These are phyloP conservation scores for Phalaenopsis aphrodite DNA, from an alignment of 106 monocot genomes.

Conservation along the genomic window DNA sequence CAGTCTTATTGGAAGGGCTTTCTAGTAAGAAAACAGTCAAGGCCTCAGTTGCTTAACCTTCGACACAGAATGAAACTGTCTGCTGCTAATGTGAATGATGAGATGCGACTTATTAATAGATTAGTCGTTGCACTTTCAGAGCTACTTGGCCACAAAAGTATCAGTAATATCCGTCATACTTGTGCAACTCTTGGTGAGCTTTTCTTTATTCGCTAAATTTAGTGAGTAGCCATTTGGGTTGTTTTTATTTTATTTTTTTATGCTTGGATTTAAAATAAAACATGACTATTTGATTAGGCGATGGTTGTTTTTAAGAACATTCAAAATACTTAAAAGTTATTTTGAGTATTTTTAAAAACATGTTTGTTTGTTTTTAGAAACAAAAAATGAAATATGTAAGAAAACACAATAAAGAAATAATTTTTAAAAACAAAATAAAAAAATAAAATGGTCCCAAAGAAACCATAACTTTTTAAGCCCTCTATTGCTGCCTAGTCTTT, in stretches of 20 bases:
- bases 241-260: too few species aligned
- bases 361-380: too few species aligned
- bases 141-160: conserved; percentile 30
- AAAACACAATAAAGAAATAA: too few species aligned
- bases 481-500: neutral
- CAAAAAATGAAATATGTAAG: too few species aligned
- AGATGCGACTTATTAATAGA: conserved; percentile 40
- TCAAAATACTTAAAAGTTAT: too few species aligned
- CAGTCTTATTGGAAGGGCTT: conserved; percentile 49
- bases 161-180: conserved; percentile 38
- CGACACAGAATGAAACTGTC: conserved; percentile 22
- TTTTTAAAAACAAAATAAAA: too few species aligned
- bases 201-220: neutral
- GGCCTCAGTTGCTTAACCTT: conserved; percentile 16
- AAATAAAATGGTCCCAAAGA: too few species aligned
- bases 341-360: too few species aligned
- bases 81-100: conserved; percentile 28
- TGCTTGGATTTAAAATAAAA: too few species aligned
- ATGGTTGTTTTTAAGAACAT: too few species aligned
- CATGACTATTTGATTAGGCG: too few species aligned
- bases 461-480: neutral
- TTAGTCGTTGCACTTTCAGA: conserved; percentile 47
- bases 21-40: conserved; percentile 27
- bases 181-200: conserved; percentile 50
- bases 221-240: neutral